These are phyloP conservation scores for Elsinoe arachidis DNA, from an alignment of 2,329 filamentous ascomycete genomes.

Conservation along the genomic window DNA sequence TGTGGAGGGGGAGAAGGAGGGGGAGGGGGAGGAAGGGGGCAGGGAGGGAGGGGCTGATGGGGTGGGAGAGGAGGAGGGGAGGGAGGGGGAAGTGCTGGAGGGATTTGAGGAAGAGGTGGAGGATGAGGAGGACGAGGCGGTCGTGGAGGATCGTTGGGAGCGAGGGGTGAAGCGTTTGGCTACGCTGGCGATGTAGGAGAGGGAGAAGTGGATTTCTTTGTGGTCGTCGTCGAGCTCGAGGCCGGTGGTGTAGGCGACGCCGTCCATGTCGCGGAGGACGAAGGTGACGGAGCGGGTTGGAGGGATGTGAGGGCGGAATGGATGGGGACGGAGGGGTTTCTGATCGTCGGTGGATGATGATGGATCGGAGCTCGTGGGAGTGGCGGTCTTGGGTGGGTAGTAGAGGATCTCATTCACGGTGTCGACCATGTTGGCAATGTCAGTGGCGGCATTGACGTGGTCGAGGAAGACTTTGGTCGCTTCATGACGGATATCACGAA, in stretches of 20 bases:
- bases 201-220: slow-evolving; percentile 86
- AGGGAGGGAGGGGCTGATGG: not conserved
- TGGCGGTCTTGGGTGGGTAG: slow-evolving; percentile 16
- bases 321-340: slow-evolving; percentile 3
- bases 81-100: not conserved
- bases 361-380: not conserved
- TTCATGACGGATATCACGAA: slow-evolving; percentile 43
- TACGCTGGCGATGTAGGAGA: slow-evolving; percentile 55
- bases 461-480: slow-evolving; percentile 60
- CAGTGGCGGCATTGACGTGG: slow-evolving; percentile 52
- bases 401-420: slow-evolving; percentile 70
- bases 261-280: slow-evolving; percentile 66
- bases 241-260: slow-evolving; percentile 84
- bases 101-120: not conserved
- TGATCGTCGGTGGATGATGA: not conserved
- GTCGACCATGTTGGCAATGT: slow-evolving; percentile 54
- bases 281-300: slow-evolving; percentile 80
- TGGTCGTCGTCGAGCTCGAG: slow-evolving; percentile 71
- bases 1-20: slow-evolving; percentile 14
- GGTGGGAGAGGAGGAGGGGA: not conserved
- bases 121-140: not conserved
- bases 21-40: slow-evolving; percentile 69
- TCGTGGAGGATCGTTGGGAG: not conserved
- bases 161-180: not conserved
- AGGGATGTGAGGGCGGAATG: slow-evolving; percentile 31